Conservation (phyloP, 1,139 yeast genomes). For the Kodamaea arcana region DNA sequence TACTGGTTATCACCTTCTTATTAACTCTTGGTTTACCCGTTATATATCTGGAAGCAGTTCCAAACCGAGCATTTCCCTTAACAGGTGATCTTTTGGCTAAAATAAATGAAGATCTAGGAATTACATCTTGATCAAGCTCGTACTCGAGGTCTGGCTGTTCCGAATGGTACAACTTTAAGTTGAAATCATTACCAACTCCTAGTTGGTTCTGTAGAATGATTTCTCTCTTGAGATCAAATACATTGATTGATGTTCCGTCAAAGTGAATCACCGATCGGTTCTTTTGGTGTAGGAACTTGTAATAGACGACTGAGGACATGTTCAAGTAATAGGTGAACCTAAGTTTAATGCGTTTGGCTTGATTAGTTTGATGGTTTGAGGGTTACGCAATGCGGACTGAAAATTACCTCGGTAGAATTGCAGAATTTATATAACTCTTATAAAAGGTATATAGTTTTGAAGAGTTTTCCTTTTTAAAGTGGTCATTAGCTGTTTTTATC, state of each 20-base stretch:
- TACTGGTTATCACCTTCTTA: slow-evolving; percentile 29
- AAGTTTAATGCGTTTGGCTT: too few relatives aligned
- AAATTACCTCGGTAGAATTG: too few relatives aligned
- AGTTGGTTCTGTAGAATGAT: slow-evolving; percentile 77
- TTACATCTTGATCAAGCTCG: slow-evolving; percentile 85
- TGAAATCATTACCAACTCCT: slow-evolving; percentile 83
- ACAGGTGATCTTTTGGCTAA: slow-evolving; percentile 76
- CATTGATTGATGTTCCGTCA: slow-evolving; percentile 95
- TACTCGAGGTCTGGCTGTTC: slow-evolving; percentile 75
- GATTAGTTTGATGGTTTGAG: too few relatives aligned
- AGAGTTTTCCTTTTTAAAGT: too few relatives aligned
- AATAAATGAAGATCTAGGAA: slow-evolving; percentile 84
- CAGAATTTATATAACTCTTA: too few relatives aligned
- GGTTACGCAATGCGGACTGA: too few relatives aligned
- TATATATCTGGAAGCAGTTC: slow-evolving; percentile 75
- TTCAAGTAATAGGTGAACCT: too few relatives aligned
- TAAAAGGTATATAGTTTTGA: too few relatives aligned
- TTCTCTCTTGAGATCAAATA: slow-evolving; percentile 89
- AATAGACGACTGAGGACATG: slow-evolving; percentile 91
- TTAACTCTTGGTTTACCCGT: slow-evolving; percentile 72
- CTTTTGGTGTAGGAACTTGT: slow-evolving; percentile 81
- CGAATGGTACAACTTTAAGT: slow-evolving; percentile 57
- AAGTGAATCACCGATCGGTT: slow-evolving; percentile 75
- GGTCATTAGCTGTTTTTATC: too few relatives aligned
- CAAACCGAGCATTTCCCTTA: slow-evolving; percentile 52